Evolutionary conservation across 1,139 yeast species (phyloP).

Genomic region (Trichomonascaceae sp.): DNA sequence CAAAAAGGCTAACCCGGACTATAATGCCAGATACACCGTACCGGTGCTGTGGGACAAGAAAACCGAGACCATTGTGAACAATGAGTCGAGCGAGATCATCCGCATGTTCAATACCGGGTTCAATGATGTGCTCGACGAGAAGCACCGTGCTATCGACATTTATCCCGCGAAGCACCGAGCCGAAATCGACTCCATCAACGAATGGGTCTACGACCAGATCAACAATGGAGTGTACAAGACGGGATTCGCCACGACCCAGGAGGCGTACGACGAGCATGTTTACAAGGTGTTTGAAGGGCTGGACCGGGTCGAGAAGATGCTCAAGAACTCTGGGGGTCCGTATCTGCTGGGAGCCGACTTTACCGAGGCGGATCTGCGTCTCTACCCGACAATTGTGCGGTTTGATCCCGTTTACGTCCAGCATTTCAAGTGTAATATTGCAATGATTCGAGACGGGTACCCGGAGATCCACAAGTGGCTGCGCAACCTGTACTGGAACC

Average conservation of each 20-base stretch:
- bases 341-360: slow-evolving; percentile 52
- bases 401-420: slow-evolving; percentile 89
- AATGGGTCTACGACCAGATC: slow-evolving; percentile 75
- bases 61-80: slow-evolving; percentile 68
- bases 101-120: slow-evolving; percentile 71
- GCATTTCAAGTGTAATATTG: slow-evolving; percentile 86
- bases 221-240: slow-evolving; percentile 92
- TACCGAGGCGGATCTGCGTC: slow-evolving; percentile 84
- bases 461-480: slow-evolving; percentile 74
- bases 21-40: slow-evolving; percentile 74
- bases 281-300: slow-evolving; percentile 50
- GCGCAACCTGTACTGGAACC: slow-evolving; percentile 73
- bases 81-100: slow-evolving; percentile 81
- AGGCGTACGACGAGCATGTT: slow-evolving; percentile 67
- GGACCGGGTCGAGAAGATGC: slow-evolving; percentile 60
- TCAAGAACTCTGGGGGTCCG: slow-evolving; percentile 38
- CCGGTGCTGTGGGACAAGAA: slow-evolving; percentile 90
- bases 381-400: slow-evolving; percentile 71
- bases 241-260: slow-evolving; percentile 80
- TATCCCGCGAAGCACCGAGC: slow-evolving; percentile 44
- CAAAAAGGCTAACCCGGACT: slow-evolving; percentile 60
- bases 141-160: slow-evolving; percentile 41
- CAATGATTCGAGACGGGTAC: slow-evolving; percentile 68
- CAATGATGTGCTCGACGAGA: slow-evolving; percentile 35
- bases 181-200: slow-evolving; percentile 63